These are phyloP conservation scores for Cercospora sojina DNA, from an alignment of 2,329 filamentous ascomycete genomes.

Conservation along the genomic window DNA sequence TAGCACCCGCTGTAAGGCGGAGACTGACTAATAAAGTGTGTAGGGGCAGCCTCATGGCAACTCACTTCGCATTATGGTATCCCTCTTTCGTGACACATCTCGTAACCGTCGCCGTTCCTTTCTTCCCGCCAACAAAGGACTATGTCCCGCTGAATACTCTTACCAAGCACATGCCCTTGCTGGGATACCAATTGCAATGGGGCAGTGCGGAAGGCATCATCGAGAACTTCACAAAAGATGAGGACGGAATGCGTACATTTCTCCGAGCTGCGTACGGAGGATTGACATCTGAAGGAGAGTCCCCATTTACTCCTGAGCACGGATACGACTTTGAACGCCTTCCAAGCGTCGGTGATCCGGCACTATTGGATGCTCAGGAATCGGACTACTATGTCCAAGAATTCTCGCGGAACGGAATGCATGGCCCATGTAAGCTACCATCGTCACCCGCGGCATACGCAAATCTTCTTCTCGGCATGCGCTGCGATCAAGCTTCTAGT, in stretches of 20 bases:
- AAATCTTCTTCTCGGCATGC: too few species aligned
- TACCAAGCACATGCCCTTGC: neutral
- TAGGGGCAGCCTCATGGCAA: too few species aligned
- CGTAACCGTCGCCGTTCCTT: too few species aligned
- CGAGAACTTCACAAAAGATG: neutral
- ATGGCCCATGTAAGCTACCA: neutral
- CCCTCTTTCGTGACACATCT: too few species aligned
- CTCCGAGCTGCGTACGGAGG: neutral
- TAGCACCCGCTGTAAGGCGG: too few species aligned
- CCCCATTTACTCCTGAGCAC: neutral
- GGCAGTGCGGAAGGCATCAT: neutral
- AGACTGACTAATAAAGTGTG: too few species aligned
- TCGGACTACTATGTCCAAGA: neutral
- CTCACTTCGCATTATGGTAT: too few species aligned
- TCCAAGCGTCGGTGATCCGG: neutral
- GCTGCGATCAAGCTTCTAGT: too few species aligned
- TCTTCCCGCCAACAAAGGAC: neutral
- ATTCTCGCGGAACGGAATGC: neutral
- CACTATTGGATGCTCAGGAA: neutral
- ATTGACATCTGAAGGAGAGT: neutral
- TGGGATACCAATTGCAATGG: neutral
- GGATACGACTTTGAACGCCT: neutral
- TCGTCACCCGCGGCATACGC: too few species aligned
- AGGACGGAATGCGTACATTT: neutral
- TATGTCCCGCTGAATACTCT: neutral